phyloP scores from a whole-genome alignment of 345 rosid species.

The Eucalyptus tenuipes region DNA sequence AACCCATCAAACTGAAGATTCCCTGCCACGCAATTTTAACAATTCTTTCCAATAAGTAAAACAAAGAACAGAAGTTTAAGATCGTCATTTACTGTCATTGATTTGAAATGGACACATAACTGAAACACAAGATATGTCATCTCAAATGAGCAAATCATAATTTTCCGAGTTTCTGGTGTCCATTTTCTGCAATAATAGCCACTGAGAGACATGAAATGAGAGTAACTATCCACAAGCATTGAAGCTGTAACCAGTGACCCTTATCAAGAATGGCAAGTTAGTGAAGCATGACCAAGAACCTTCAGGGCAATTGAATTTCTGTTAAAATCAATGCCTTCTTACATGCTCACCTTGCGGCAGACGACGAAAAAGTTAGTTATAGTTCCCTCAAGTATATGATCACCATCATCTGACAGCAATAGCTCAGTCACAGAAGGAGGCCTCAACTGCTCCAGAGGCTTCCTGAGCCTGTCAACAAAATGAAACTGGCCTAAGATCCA shows the following conservation, averaged over 20 bases:
- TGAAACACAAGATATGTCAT: background rate
- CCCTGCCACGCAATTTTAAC: background rate
- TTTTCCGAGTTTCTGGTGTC: background rate
- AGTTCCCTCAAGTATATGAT: slow-evolving; percentile 73
- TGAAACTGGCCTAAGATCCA: background rate
- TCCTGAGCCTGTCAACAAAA: slow-evolving; percentile 46
- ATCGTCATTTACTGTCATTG: background rate
- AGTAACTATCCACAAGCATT: background rate
- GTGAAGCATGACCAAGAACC: background rate
- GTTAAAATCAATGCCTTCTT: background rate
- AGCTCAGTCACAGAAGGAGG: slow-evolving; percentile 64
- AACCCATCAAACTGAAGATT: background rate
- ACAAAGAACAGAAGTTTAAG: background rate
- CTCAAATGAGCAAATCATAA: background rate
- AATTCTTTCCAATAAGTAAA: background rate
- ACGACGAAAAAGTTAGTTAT: slow-evolving; percentile 63
- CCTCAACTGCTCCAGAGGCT: slow-evolving; percentile 69
- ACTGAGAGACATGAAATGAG: background rate
- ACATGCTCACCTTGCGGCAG: slow-evolving; percentile 41
- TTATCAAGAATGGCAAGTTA: background rate
- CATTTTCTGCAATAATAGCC: background rate
- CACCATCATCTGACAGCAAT: slow-evolving; percentile 78
- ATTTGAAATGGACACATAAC: background rate
- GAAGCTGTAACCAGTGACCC: background rate
- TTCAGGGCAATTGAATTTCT: background rate